These are phyloP conservation scores for Bromus sterilis DNA, from an alignment of 176 grass and related monocot genomes.

Conservation along the genomic window DNA sequence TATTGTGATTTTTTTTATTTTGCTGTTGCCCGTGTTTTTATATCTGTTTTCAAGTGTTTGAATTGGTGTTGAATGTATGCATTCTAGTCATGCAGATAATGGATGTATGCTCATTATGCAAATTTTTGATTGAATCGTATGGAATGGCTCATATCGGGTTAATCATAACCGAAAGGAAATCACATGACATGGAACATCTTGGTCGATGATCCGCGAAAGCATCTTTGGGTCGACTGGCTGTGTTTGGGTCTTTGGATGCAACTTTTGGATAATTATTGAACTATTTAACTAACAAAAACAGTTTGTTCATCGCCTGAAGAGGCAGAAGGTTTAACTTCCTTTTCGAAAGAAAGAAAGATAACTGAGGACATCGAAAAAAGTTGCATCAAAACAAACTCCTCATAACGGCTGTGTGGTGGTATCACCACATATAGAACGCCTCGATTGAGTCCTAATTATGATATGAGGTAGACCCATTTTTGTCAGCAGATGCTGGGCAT, in stretches of 20 bases:
- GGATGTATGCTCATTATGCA: too few relatives aligned
- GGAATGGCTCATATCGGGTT: too few relatives aligned
- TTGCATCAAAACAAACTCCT: neutral
- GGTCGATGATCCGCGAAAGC: neutral
- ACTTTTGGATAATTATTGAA: neutral
- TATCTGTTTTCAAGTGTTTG: too few relatives aligned
- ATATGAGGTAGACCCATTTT: neutral
- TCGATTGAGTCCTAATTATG: neutral
- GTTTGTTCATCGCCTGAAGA: neutral
- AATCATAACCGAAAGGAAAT: neutral
- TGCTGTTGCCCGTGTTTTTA: too few relatives aligned
- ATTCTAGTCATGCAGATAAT: too few relatives aligned
- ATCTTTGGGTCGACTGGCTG: neutral
- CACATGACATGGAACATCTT: neutral
- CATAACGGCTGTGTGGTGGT: too few relatives aligned
- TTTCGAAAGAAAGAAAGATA: neutral
- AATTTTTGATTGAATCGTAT: too few relatives aligned
- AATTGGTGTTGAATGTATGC: too few relatives aligned
- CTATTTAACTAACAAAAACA: neutral
- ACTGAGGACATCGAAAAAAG: neutral
- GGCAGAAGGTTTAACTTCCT: neutral
- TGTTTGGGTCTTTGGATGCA: neutral
- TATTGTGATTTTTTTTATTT: too few relatives aligned
- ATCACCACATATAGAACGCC: neutral
- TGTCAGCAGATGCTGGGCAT: conserved; percentile 38